A percentile compares a stretch with the other conserved stretches of the same genome.
These are phyloP conservation scores for Ambispora gerdemannii DNA, from an alignment of 192 early-diverging fungal genomes.

Conservation along the genomic window DNA sequence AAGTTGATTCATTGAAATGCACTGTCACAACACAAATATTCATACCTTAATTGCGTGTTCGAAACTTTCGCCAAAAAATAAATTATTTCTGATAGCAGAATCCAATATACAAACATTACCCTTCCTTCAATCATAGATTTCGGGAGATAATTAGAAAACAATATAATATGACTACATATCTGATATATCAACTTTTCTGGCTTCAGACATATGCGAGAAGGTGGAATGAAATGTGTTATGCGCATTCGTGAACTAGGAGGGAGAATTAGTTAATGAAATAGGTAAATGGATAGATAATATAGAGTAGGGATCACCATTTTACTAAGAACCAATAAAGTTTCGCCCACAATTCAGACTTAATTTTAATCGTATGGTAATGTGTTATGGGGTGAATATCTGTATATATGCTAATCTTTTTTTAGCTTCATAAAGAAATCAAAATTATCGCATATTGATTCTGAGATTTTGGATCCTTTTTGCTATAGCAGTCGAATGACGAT, in stretches of 20 bases:
- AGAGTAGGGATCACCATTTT: no score
- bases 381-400: no score
- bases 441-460: conserved; percentile 7
- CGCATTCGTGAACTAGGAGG: neutral
- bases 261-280: conserved; percentile 20
- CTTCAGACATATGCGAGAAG: conserved; percentile 17
- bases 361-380: no score
- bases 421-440: conserved; percentile 4
- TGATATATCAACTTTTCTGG: conserved; percentile 22
- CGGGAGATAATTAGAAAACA: no score
- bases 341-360: neutral
- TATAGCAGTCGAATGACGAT: conserved; percentile 21
- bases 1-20: no score
- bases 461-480: conserved; percentile 22
- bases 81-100: no score
- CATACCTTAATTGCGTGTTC: no score
- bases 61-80: no score
- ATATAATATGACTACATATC: no score
- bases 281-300: neutral
- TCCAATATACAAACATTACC: no score
- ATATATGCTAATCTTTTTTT: neutral
- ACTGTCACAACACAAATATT: no score
- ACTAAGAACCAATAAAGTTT: conserved; percentile 9
- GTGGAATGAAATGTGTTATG: neutral
- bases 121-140: no score